These are phyloP conservation scores for Camellia granthamiana DNA, from an alignment of 148 eudicot genomes.

Conservation along the genomic window DNA sequence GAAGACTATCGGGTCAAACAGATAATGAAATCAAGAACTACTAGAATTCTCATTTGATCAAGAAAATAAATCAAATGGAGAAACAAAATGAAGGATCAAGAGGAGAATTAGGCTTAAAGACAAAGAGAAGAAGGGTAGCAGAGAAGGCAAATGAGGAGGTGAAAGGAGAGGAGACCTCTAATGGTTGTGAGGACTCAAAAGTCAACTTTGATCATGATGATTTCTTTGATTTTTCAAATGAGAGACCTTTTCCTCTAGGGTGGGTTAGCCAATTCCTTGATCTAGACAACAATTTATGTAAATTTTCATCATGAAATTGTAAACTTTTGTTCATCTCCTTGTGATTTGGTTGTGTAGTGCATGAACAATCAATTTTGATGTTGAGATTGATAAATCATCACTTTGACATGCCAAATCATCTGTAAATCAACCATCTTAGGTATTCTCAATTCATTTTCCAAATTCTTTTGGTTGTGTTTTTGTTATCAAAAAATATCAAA, in stretches of 20 bases:
- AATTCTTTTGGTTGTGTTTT: too few species aligned
- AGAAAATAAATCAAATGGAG: conserved; percentile 33
- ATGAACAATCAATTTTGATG: neutral
- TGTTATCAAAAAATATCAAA: too few species aligned
- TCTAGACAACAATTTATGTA: conserved; percentile 18
- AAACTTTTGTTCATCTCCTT: neutral
- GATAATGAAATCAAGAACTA: conserved; percentile 78
- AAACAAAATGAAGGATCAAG: conserved; percentile 19
- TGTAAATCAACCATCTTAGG: too few species aligned
- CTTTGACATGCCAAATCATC: neutral
- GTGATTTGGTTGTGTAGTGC: neutral
- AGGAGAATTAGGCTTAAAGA: conserved; percentile 14
- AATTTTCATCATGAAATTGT: neutral
- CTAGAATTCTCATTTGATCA: conserved; percentile 89
- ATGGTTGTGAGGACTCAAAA: neutral
- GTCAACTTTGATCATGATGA: conserved; percentile 31
- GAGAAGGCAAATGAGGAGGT: conserved; percentile 10
- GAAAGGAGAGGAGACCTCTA: conserved; percentile 12
- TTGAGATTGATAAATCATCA: neutral
- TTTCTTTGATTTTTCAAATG: conserved; percentile 61
- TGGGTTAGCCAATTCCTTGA: conserved; percentile 48
- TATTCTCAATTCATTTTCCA: too few species aligned
- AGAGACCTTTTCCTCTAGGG: conserved; percentile 34
- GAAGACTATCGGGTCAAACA: conserved; percentile 70
- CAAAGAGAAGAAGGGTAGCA: conserved; percentile 4